Evolutionary conservation across 306 rosid species (phyloP), one percentile per base, ranked within the genome.

Genomic region (Prosopis cineraria): DNA sequence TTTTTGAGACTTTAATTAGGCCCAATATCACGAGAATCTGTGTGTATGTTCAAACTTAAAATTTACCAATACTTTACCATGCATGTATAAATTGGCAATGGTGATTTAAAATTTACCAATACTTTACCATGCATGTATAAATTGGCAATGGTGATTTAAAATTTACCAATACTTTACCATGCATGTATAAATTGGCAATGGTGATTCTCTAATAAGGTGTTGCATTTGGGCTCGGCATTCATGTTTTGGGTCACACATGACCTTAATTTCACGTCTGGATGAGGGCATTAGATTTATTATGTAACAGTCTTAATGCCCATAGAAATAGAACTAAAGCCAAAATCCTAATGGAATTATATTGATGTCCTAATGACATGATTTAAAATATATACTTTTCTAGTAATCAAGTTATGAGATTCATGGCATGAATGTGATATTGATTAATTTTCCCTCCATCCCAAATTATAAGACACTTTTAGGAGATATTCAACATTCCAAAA

Each of bases 21-120:
- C n/a, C n/a, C n/a, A 55, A 47, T 40, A 47, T 62, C 62, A 50
- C 70, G 48, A 78, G 53, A 55, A 68, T 45, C 19, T 52, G 17
- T 59, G 56, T 50, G 7, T 55, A 55, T n/a, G n/a, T 55, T 55
- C 31, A 55, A 55, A 55, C 10, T 17, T 55, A 53, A 13, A 11
- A 13, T 52, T n/a, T n/a, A n/a, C n/a, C n/a, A n/a, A n/a, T n/a
- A n/a, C n/a, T n/a, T n/a, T n/a, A n/a, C n/a, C n/a, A n/a, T n/a
- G n/a, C n/a, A 19, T 52, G 9, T 36, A 11, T 53, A 55, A 12
- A 13, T 72, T 20, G 36, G 58, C 36, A 19, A n/a, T n/a, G n/a
- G n/a, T n/a, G n/a, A n/a, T n/a, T 17, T 55, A 53, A 13, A 11
- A 13, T 52, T n/a, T n/a, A n/a, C n/a, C n/a, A n/a, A n/a, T n/a